Base-by-base conservation (phyloP, 805 yeast species). In the Saccharomycopsis sp. region DNA sequence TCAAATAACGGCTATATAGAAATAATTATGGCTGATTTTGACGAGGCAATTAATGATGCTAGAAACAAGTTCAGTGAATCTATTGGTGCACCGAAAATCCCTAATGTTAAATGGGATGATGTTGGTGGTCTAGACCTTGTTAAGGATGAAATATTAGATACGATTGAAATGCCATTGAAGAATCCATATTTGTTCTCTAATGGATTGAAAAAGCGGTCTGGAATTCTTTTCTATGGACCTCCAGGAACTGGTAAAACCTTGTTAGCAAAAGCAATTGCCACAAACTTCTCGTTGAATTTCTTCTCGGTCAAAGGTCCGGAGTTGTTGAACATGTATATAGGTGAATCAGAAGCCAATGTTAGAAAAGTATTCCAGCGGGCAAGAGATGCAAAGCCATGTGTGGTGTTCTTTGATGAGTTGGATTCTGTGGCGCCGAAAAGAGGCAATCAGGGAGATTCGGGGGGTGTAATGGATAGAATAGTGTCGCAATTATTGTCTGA, bases 171-270 rank as follows among this genome's bases (percentile, higher is more conserved):
- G 87, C 99, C 99, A 1, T 75, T 93, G 68, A 90, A 89, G 66
- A 92, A 88, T 69, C 98, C 98, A 0, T 96, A 90, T 64, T 74
- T 94, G 58, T 93, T 93, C 72, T 80, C 84, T 55, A 84, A 85
- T 52, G 98, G 98, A 0, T 81, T 94, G 69, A 93, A 94, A 70
- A 93, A 93, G 69, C 80, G 99, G 71, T 86, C 96, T 67, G 99
- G 99, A 54, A 88, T 94, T 44, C 73, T 94, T 63, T 91, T 94
- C 70, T 94, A 94, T 73, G 99, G 99, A 0, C 99, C 99, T 0
- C 99, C 99, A 0, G 99, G 99, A 23, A 94, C 99, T 0, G 99
- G 99, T 65, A 94, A 94, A 69, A 94, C 99, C 0, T 76, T 94
- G 29, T 77, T 94, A 60, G 99, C 99, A 12, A 94, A 94, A 70